phyloP scores from a whole-genome alignment of 2,329 filamentous ascomycete species.

The Pleomassaria siparia region DNA sequence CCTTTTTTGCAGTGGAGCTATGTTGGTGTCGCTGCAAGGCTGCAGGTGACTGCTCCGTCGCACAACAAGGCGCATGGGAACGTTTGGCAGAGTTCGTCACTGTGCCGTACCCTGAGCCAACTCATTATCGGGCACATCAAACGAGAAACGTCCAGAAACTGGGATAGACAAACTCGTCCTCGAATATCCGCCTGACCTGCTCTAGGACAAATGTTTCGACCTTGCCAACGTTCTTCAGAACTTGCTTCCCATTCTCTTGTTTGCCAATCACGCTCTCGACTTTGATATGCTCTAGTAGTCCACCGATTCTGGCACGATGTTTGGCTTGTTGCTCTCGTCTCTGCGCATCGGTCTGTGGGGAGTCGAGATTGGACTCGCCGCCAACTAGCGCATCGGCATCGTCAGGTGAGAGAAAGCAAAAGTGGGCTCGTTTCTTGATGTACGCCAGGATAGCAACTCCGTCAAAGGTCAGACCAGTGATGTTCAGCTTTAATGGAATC shows the following conservation, averaged over 20 bases:
- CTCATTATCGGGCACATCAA: constrained; percentile 41
- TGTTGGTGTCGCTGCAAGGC: constrained; percentile 10
- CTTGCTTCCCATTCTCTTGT: constrained; percentile 87
- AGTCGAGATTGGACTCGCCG: constrained; percentile 42
- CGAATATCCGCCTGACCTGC: constrained; percentile 94
- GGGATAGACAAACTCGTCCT: constrained; percentile 97
- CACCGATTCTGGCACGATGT: constrained; percentile 60
- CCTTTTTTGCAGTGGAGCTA: constrained; percentile 17
- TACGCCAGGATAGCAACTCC: constrained; percentile 90
- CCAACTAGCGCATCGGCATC: constrained; percentile 73
- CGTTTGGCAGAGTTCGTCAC: constrained; percentile 13
- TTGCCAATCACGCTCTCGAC: constrained; percentile 98
- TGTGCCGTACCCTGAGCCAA: constrained; percentile 4
- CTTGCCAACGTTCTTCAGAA: constrained; percentile 97
- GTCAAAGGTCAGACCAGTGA: constrained; percentile 93
- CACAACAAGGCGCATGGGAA: constrained; percentile 13
- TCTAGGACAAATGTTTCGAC: constrained; percentile 97
- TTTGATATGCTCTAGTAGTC: constrained; percentile 85
- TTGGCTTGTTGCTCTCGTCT: constrained; percentile 26
- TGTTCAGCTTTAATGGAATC: constrained; percentile 90
- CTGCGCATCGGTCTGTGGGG: constrained; percentile 26
- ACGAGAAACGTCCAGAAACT: constrained; percentile 98
- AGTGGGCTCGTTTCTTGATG: constrained; percentile 85
- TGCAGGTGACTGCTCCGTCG: constrained; percentile 17
- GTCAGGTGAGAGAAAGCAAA: constrained; percentile 91